Percentiles rank a stretch among this genome's conserved stretches.
Conservation (phyloP, 441 rosid genomes). For the Theobroma grandiflorum region DNA sequence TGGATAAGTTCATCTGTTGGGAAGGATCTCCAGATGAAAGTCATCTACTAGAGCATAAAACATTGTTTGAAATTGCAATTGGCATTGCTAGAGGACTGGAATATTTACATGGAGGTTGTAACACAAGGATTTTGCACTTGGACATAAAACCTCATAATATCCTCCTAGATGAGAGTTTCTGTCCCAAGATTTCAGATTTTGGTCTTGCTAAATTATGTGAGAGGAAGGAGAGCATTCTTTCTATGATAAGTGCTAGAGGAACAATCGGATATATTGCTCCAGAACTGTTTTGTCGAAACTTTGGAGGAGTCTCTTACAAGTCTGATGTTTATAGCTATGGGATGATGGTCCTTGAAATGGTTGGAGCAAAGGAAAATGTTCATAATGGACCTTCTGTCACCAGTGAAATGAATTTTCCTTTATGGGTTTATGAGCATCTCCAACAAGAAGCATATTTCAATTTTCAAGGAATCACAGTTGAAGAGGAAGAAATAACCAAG, state of each 20-base stretch:
- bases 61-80: slow-evolving; percentile 32
- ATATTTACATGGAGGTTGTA: slow-evolving; percentile 60
- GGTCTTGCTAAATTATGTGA: slow-evolving; percentile 50
- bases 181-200: slow-evolving; percentile 54
- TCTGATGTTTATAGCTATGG: slow-evolving; percentile 52
- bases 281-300: slow-evolving; percentile 40
- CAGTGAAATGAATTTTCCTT: slow-evolving; percentile 33
- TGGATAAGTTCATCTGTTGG: slow-evolving; percentile 31
- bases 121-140: slow-evolving; percentile 59
- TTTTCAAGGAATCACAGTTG: slow-evolving; percentile 6
- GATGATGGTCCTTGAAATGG: slow-evolving; percentile 50
- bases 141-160: slow-evolving; percentile 69
- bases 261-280: slow-evolving; percentile 48
- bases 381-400: neutral
- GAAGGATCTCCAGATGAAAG: neutral
- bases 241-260: slow-evolving; percentile 43
- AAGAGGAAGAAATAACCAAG: slow-evolving; percentile 38
- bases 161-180: slow-evolving; percentile 47
- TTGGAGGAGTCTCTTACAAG: slow-evolving; percentile 47
- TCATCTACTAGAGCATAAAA: slow-evolving; percentile 4
- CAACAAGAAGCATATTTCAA: slow-evolving; percentile 4
- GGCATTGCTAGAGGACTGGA: slow-evolving; percentile 56
- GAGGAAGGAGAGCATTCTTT: slow-evolving; percentile 38
- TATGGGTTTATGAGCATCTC: slow-evolving; percentile 33
- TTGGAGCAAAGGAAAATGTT: slow-evolving; percentile 36